These are phyloP conservation scores for Diaporthe eres DNA, from an alignment of 2,329 filamentous ascomycete genomes.

Conservation along the genomic window DNA sequence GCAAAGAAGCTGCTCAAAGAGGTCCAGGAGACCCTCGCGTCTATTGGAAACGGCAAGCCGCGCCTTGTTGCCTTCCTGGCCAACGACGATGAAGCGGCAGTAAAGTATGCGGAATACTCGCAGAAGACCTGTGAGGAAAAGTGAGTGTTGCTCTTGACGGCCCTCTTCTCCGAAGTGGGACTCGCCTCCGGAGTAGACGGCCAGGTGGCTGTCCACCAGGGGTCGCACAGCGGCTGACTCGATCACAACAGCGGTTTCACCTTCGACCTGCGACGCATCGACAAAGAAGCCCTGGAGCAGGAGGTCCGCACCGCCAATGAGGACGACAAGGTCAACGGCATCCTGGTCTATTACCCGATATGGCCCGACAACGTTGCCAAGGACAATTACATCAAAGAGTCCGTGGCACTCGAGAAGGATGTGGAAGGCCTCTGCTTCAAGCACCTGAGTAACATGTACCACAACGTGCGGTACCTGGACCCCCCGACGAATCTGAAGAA, in stretches of 20 bases:
- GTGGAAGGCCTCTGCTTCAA: slow-evolving; percentile 95
- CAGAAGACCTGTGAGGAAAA: slow-evolving; percentile 97
- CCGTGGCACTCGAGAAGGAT: slow-evolving; percentile 90
- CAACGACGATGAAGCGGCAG: slow-evolving; percentile 89
- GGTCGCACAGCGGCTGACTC: slow-evolving; percentile 34
- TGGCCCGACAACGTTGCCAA: slow-evolving; percentile 84
- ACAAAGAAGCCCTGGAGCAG: slow-evolving; percentile 92
- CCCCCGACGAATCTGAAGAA: slow-evolving; percentile 83
- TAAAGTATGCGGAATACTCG: slow-evolving; percentile 97
- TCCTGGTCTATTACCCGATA: slow-evolving; percentile 99
- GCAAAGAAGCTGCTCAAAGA: slow-evolving; percentile 84
- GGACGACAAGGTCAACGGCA: slow-evolving; percentile 83
- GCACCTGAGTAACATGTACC: slow-evolving; percentile 99
- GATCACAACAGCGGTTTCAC: slow-evolving; percentile 79
- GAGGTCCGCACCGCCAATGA: slow-evolving; percentile 87
- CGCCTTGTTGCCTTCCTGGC: slow-evolving; percentile 89
- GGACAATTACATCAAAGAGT: slow-evolving; percentile 96
- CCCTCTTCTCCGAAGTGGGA: not conserved
- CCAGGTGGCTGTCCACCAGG: slow-evolving; percentile 5
- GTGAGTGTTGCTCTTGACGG: slow-evolving; percentile 71
- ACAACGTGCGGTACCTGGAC: slow-evolving; percentile 96
- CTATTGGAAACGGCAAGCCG: slow-evolving; percentile 66
- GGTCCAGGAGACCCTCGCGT: slow-evolving; percentile 67
- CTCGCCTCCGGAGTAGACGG: slow-evolving; percentile 4
- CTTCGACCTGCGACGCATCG: slow-evolving; percentile 86